phyloP scores from a whole-genome alignment of 768 basidiomycete genomes.

The Hericium erinaceus region DNA sequence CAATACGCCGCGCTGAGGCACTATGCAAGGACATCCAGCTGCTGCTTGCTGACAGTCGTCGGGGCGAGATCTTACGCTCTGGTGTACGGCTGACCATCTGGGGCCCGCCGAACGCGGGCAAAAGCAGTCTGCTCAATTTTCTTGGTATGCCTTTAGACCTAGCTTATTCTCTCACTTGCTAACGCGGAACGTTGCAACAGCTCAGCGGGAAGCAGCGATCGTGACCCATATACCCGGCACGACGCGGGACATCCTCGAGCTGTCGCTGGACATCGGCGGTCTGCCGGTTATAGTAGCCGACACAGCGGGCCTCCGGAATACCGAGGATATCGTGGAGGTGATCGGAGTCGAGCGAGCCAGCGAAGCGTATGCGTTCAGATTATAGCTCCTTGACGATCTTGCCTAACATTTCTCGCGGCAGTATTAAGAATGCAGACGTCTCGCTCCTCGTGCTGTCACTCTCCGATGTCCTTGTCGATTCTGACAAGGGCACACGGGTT shows the following conservation, averaged over 20 bases:
- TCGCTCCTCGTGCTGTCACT: slow-evolving; percentile 78
- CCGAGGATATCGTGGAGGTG: slow-evolving; percentile 62
- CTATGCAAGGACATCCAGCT: slow-evolving; percentile 43
- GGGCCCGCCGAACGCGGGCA: slow-evolving; percentile 92
- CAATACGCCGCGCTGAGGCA: slow-evolving; percentile 36
- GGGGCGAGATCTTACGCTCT: slow-evolving; percentile 76
- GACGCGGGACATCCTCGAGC: slow-evolving; percentile 78
- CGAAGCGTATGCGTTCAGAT: slow-evolving; percentile 41
- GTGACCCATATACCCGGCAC: slow-evolving; percentile 85
- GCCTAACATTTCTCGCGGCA: slow-evolving; percentile 20
- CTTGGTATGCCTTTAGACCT: slow-evolving; percentile 37
- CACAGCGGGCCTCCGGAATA: slow-evolving; percentile 74
- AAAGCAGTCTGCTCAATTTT: slow-evolving; percentile 81
- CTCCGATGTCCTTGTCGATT: slow-evolving; percentile 29
- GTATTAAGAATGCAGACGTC: slow-evolving; percentile 59
- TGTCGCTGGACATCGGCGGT: slow-evolving; percentile 84
- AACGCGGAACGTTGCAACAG: slow-evolving; percentile 28
- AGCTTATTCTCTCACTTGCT: neutral
- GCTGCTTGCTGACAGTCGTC: slow-evolving; percentile 60
- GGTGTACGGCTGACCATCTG: slow-evolving; percentile 84
- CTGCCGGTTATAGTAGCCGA: slow-evolving; percentile 75
- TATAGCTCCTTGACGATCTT: neutral
- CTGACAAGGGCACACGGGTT: slow-evolving; percentile 6
- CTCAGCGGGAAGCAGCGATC: slow-evolving; percentile 82
- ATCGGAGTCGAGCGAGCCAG: slow-evolving; percentile 76